These are phyloP conservation scores for Coniosporium tulheliwenetii DNA, from an alignment of 2,329 filamentous ascomycete genomes.

Conservation along the genomic window DNA sequence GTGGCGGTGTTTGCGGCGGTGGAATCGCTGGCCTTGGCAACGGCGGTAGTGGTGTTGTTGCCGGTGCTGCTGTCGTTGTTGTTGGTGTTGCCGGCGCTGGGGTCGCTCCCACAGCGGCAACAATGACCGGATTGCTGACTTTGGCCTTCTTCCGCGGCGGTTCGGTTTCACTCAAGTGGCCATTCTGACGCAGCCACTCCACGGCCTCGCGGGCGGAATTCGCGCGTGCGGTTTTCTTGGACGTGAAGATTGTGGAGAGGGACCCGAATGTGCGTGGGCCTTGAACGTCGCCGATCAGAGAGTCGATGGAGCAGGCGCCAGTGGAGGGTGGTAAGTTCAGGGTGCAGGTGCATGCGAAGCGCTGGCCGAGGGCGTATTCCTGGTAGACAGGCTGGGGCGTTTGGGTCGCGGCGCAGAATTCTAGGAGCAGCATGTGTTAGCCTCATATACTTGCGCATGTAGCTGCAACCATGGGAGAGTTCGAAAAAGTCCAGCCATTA, in stretches of 20 bases:
- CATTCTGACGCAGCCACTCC: constrained; percentile 20
- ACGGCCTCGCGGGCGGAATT: constrained; percentile 25
- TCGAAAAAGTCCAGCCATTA: too few relatives aligned
- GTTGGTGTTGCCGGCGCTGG: background rate
- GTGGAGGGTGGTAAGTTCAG: constrained; percentile 9
- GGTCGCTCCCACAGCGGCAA: background rate
- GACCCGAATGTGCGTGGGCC: too few relatives aligned
- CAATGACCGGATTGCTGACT: background rate
- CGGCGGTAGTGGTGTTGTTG: too few relatives aligned
- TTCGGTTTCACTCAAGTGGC: constrained; percentile 6
- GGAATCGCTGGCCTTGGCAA: too few relatives aligned
- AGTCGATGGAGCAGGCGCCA: constrained; percentile 18
- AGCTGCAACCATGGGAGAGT: constrained; percentile 2
- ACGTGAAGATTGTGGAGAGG: too few relatives aligned
- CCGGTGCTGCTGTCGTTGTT: too few relatives aligned
- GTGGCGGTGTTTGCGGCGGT: too few relatives aligned
- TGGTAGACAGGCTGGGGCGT: constrained; percentile 18
- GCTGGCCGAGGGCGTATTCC: constrained; percentile 16
- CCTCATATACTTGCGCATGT: too few relatives aligned
- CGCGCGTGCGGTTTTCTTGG: constrained; percentile 25
- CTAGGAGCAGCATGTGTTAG: constrained; percentile 4
- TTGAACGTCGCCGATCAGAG: constrained; percentile 12
- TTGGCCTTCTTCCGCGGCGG: background rate
- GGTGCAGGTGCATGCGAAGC: constrained; percentile 16
- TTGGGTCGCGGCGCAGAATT: constrained; percentile 14